Evolutionary conservation across 2,329 filamentous ascomycete species (phyloP).

Genomic region (Neofusicoccum cordaticola): DNA sequence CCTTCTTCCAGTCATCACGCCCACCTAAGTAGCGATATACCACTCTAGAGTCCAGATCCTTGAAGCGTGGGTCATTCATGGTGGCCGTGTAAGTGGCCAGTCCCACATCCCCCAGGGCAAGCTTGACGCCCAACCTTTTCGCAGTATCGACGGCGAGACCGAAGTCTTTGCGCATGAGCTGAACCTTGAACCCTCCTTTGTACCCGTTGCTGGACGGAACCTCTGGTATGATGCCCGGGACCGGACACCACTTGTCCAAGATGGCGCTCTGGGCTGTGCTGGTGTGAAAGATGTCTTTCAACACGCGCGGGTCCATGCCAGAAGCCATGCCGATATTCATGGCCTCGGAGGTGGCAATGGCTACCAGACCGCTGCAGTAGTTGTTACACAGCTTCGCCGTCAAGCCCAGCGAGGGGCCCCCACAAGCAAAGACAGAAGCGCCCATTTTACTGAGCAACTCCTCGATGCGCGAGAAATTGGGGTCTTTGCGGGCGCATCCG

Average conservation of each 20-base stretch:
- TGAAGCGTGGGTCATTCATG: conserved; percentile 51
- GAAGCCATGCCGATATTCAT: conserved; percentile 60
- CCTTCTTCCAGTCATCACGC: conserved; percentile 48
- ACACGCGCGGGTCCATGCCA: conserved; percentile 54
- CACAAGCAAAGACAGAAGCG: conserved; percentile 54
- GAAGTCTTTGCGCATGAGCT: conserved; percentile 61
- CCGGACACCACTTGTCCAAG: conserved; percentile 51
- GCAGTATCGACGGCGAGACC: conserved; percentile 55
- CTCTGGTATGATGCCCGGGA: conserved; percentile 39
- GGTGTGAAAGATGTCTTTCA: conserved; percentile 52
- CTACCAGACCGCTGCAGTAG: conserved; percentile 58
- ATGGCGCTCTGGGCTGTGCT: conserved; percentile 54
- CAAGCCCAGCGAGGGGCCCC: conserved; percentile 54
- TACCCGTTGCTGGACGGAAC: conserved; percentile 45
- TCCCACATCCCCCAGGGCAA: conserved; percentile 51
- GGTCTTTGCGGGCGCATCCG: conserved; percentile 46
- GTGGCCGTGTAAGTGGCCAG: conserved; percentile 53
- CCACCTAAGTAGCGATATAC: conserved; percentile 57
- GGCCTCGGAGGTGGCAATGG: conserved; percentile 57
- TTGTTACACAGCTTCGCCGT: conserved; percentile 62
- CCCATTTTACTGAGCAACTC: conserved; percentile 53
- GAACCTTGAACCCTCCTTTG: conserved; percentile 56
- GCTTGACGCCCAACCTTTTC: conserved; percentile 49
- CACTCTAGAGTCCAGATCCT: conserved; percentile 56
- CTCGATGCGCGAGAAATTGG: conserved; percentile 45